Conservation (phyloP, 495 filamentous ascomycete species). For the Aspergillus carlsbadensis region DNA sequence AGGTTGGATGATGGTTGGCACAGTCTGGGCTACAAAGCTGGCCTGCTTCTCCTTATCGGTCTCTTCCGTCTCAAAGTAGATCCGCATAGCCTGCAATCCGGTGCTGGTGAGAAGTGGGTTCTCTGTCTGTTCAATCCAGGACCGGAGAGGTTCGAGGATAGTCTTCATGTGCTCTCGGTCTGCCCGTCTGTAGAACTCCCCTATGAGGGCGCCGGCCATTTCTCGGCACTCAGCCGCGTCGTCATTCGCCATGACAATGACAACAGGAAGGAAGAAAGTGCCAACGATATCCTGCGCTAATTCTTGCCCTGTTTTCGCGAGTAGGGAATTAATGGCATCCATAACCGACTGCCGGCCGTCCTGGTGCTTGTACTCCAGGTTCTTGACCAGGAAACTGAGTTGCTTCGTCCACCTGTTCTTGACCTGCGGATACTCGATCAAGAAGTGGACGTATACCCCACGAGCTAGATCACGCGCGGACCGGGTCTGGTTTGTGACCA, state of each 20-base stretch:
- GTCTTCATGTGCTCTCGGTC: constrained; percentile 67
- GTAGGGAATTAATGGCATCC: constrained; percentile 79
- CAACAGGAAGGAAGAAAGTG: constrained; percentile 81
- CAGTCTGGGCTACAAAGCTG: constrained; percentile 38
- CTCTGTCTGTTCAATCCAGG: constrained; percentile 74
- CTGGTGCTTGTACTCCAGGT: constrained; percentile 84
- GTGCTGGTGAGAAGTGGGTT: constrained; percentile 68
- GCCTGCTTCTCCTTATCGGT: constrained; percentile 63
- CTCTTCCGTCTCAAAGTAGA: constrained; percentile 74
- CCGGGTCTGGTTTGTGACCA: constrained; percentile 92
- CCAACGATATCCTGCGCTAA: constrained; percentile 77
- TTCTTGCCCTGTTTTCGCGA: constrained; percentile 77
- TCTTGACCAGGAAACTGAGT: constrained; percentile 81
- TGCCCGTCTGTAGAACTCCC: constrained; percentile 75
- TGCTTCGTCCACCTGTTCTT: constrained; percentile 86
- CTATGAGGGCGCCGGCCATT: constrained; percentile 76
- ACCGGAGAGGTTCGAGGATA: constrained; percentile 65
- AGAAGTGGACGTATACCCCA: constrained; percentile 87
- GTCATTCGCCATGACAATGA: constrained; percentile 84
- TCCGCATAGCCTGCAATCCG: constrained; percentile 74
- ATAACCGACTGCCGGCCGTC: constrained; percentile 88
- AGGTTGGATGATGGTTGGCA: constrained; percentile 51
- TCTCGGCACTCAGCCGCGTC: constrained; percentile 81
- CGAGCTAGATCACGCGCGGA: constrained; percentile 82
- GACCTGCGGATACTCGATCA: constrained; percentile 91